Base-by-base conservation (phyloP, 257 asterid species). In the Plectranthus barbatus region DNA sequence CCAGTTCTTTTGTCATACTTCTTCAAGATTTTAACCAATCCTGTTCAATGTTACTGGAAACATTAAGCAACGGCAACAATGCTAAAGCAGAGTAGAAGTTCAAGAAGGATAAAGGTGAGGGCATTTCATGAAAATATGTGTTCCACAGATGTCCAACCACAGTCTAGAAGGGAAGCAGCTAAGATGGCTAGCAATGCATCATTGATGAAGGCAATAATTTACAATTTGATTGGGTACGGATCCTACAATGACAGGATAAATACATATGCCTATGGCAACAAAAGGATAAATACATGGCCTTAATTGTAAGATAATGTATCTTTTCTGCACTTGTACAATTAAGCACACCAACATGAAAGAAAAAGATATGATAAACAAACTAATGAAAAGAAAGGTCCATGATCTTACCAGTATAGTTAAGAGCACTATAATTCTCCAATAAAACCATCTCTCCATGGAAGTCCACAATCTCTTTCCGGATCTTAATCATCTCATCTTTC, bases 371-470 rank as follows among this genome's bases (percentile, higher is more conserved):
- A 17, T 6, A 7, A n/a, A n/a, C 12, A 62, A 37, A 20, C 14
- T 13, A 40, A 49, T 20, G 23, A 15, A 60, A 54, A 46, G 40
- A 52, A 48, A 20, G n/a, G 39, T 18, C 11, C 2, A 47, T 50
- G 12, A 17, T 4, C 13, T 24, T 69, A 90, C 97, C 97, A 46
- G 95, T 91, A 69, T 88, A 91, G 79, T 91, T 91, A 60, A 91
- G 96, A 67, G 96, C 88, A 55, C 98, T 91, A 54, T 88, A 91
- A 70, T 91, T 91, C 84, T 91, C 98, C 80, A 91, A 72, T 70
- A 91, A 77, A 60, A 91, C 96, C 98, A 91, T 91, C 74, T 91
- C 97, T 5, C 97, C 97, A 13, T 91, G 97, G 66, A 91, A 82
- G 76, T 91, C 96, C 1, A 91, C 96, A 24, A 91, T 88, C 68